These are phyloP conservation scores for Helicostylum pulchrum DNA, from an alignment of 192 early-diverging fungal genomes.

Conservation along the genomic window DNA sequence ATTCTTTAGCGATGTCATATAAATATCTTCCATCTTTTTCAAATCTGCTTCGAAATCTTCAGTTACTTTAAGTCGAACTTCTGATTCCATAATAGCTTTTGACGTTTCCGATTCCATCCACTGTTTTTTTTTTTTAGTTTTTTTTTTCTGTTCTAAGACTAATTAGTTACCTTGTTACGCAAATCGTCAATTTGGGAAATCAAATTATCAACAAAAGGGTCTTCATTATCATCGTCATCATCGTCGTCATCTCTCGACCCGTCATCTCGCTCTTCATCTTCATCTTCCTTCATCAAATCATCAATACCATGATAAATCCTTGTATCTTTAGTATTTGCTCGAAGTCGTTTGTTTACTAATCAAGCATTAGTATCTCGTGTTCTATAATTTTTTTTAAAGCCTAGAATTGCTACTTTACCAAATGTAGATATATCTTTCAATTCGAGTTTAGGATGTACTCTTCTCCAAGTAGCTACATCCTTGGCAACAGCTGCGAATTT, in stretches of 20 bases:
- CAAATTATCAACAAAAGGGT: slow-evolving; percentile 33
- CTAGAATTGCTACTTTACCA: neutral
- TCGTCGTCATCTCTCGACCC: slow-evolving; percentile 22
- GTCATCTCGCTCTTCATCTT: slow-evolving; percentile 1
- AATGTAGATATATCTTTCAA: slow-evolving; percentile 18
- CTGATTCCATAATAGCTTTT: slow-evolving; percentile 48
- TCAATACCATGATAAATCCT: neutral
- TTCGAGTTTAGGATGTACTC: slow-evolving; percentile 36
- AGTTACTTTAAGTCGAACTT: slow-evolving; percentile 51
- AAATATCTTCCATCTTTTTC: slow-evolving; percentile 41
- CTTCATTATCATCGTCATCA: slow-evolving; percentile 30
- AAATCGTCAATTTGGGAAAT: slow-evolving; percentile 38
- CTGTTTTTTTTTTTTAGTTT: slow-evolving; percentile 13
- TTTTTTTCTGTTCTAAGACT: neutral
- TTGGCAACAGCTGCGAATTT: slow-evolving; percentile 63
- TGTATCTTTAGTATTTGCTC: neutral
- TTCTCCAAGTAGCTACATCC: slow-evolving; percentile 47
- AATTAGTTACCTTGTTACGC: slow-evolving; percentile 38
- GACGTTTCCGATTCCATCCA: slow-evolving; percentile 49
- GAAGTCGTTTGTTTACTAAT: too few species aligned
- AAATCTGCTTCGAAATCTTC: slow-evolving; percentile 44
- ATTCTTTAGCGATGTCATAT: slow-evolving; percentile 26
- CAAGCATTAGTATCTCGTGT: neutral
- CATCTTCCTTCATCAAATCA: slow-evolving; percentile 7
- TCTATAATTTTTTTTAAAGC: neutral